Percentiles rank a stretch among this genome's conserved stretches.
phyloP scores from a whole-genome alignment of 306 rosid genomes.

The Morella rubra region DNA sequence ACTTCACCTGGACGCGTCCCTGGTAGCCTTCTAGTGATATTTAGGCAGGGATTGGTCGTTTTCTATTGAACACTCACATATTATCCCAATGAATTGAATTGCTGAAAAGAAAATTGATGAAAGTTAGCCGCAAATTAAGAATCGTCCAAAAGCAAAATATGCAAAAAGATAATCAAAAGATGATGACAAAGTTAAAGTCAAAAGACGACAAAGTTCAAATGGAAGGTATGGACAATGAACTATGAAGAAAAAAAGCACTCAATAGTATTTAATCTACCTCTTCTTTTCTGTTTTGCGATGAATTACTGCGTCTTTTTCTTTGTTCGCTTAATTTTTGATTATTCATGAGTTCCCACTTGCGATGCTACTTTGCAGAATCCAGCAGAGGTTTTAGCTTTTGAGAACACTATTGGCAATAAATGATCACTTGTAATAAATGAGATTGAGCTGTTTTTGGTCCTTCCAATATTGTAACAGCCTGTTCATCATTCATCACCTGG shows the following conservation, averaged over 20 bases:
- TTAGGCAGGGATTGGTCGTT: no score
- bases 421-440: slow-evolving; percentile 14
- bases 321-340: neutral
- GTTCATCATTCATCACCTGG: slow-evolving; percentile 8
- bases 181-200: no score
- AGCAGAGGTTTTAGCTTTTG: neutral
- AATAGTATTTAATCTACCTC: no score
- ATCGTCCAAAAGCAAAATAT: no score
- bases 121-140: no score
- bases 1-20: neutral
- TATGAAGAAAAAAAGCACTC: neutral
- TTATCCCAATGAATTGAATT: no score
- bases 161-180: no score
- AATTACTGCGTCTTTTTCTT: no score
- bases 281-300: neutral
- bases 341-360: neutral
- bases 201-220: neutral
- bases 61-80: no score
- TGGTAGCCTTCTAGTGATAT: no score
- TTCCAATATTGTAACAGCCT: neutral
- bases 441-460: slow-evolving; percentile 20
- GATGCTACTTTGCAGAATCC: neutral
- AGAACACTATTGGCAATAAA: slow-evolving; percentile 1
- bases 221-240: neutral
- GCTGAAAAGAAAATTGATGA: no score